Evolutionary conservation across 2,329 filamentous ascomycete species (phyloP), one percentile per base, ranked within the genome.

Genomic region (Colletotrichum noveboracense): DNA sequence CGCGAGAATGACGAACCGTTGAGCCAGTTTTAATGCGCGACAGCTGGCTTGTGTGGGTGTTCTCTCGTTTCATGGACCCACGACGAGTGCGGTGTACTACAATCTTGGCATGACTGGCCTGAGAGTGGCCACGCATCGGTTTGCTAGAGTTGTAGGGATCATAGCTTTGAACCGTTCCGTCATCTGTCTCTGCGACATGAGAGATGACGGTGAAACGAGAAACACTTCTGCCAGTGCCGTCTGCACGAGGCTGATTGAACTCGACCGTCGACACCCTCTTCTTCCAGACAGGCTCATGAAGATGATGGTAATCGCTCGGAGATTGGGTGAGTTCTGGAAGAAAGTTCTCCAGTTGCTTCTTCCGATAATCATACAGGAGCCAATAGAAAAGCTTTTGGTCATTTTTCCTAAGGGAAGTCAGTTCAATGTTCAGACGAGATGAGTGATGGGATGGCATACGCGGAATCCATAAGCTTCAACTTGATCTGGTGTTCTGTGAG

Each of bases 371-470:
- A 78, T 94, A 86, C 9, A 99, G 89, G 24, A 97, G 90, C 84
- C 93, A 94, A 84, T 98, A 99, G 84, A 98, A 98, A 78, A 96
- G 90, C 81, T 98, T 98, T 82, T 98, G 96, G 71, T 98, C 95
- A 78, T 98, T 98, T 6, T 91, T 88, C 78, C 94, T 96, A 36
- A n/a, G 64, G 58, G 64, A 76, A 55, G 78, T 84, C 77, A 84
- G 81, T 32, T 21, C 14, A 18, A 8, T 38, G 71, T 8, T 28
- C 56, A 28, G 5, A 38, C 34, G 26, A 43, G n/a, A 16, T 18
- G 13, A 18, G 56, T 12, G 16, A 7, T 32, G 14, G 28, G 7
- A 28, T 26, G 32, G 66, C 74, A 56, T 71, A 78, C 77, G 75
- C 73, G 43, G 76, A 76, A 52, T 78, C 77, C 70, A 77, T 85